phyloP scores from a whole-genome alignment of 345 rosid species.

The Trapa incisa region DNA sequence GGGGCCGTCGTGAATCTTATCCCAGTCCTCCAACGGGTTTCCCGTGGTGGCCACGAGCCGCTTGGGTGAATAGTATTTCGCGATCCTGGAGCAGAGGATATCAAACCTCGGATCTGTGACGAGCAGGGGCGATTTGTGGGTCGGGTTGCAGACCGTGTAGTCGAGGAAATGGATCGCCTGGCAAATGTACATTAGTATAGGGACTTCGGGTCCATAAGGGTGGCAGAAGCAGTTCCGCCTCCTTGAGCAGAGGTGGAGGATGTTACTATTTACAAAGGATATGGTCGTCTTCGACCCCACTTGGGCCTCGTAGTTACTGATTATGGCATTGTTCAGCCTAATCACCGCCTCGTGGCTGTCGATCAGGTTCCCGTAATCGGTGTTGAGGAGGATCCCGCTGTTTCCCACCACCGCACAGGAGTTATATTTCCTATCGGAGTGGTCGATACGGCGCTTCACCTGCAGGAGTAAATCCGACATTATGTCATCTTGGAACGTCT shows the following conservation, averaged over 20 bases:
- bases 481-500: conserved; percentile 39
- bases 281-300: conserved; percentile 70
- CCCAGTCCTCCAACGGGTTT: conserved; percentile 52
- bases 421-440: conserved; percentile 25
- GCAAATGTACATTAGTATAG: conserved; percentile 74
- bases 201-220: conserved; percentile 60
- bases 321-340: conserved; percentile 76
- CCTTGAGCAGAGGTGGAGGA: conserved; percentile 59
- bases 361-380: conserved; percentile 47
- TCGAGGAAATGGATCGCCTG: conserved; percentile 81
- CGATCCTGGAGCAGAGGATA: conserved; percentile 55
- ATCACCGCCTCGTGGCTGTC: conserved; percentile 79
- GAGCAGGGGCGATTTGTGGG: conserved; percentile 45
- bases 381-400: conserved; percentile 62
- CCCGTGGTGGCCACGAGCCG: conserved; percentile 39
- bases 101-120: conserved; percentile 82
- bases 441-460: conserved; percentile 48
- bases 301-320: conserved; percentile 26
- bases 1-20: conserved; percentile 47
- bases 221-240: conserved; percentile 65
- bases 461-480: conserved; percentile 48
- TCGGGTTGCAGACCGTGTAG: conserved; percentile 48
- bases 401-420: conserved; percentile 95
- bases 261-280: conserved; percentile 81
- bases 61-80: conserved; percentile 70